Conservation (phyloP, 2,329 filamentous ascomycete genomes). For the Calycina herbarum region DNA sequence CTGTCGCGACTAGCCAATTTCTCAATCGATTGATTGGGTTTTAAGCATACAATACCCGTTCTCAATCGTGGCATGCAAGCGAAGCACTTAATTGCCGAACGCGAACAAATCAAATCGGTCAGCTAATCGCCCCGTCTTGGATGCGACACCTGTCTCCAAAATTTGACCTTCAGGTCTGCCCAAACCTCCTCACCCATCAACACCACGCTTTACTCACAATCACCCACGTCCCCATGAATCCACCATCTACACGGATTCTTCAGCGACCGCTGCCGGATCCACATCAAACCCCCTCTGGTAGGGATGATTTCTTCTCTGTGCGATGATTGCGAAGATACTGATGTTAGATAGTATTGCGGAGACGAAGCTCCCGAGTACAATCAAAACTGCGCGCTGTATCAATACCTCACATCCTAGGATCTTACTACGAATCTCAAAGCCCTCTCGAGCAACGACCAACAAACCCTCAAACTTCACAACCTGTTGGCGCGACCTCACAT, state of each 20-base stretch:
- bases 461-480: constrained; percentile 22
- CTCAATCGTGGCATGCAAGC: too few relatives aligned
- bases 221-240: constrained; percentile 11
- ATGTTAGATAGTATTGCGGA: constrained; percentile 19
- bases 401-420: too few relatives aligned
- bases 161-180: too few relatives aligned
- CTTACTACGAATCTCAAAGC: background rate
- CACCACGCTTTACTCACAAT: too few relatives aligned
- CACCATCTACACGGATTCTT: constrained; percentile 18
- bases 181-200: too few relatives aligned
- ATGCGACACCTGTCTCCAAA: too few relatives aligned
- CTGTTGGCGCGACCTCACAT: constrained; percentile 20
- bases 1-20: too few relatives aligned
- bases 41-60: too few relatives aligned
- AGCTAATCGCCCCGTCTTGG: too few relatives aligned
- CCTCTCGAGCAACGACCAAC: constrained; percentile 22
- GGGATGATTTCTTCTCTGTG: constrained; percentile 14
- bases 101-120: too few relatives aligned
- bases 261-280: constrained; percentile 18
- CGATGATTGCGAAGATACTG: constrained; percentile 15
- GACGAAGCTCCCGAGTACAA: constrained; percentile 23
- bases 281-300: constrained; percentile 19
- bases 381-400: background rate
- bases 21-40: too few relatives aligned
- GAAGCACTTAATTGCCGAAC: too few relatives aligned